Evolutionary conservation across 1,284 basidiomycete species (phyloP), one percentile per base, ranked within the genome.

Genomic region (Trametes polyzona): DNA sequence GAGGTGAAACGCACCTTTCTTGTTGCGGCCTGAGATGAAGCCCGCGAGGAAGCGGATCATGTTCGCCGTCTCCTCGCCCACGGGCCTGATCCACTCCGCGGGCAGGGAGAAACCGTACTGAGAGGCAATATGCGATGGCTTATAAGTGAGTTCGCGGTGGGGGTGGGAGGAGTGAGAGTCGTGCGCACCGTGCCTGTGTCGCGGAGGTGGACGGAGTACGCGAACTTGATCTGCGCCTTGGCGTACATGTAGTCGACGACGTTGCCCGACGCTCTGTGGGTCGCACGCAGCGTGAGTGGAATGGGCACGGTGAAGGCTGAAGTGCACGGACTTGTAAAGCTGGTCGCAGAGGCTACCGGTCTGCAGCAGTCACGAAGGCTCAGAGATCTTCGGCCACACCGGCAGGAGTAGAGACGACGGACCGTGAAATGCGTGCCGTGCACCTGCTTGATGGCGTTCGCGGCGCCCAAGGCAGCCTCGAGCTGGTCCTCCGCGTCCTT

Each of bases 61-160:
- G 17, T 77, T 80, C 4, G 78, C 76, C 6, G 86, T 85, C 73
- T 95, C 92, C 69, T 91, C 88, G 1, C 89, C 92, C 0, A 90
- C 86, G 0, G 92, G 88, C 9, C 87, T 74, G 63, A 95, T 94
- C 78, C 85, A 85, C 54, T 78, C 74, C 0, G 84, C 76, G 0
- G 93, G 93, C 0, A 95, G 75, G 10, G 89, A 73, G 73, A 93
- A 95, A 29, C 92, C 93, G 66, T 92, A 93, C 84, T 92, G 69
- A 19, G 35, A 30, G 39, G 17, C 50, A 32, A 32, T 9, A 19
- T 29, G n/a, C 43, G 19, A 27, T 51, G 19, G 42, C 24, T 26
- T 32, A 16, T 33, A n/a, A n/a, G 16, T 16, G n/a, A 12, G 32
- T 1, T n/a, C 4, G 2, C 26, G 4, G 26, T 14, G 17, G 3